Evolutionary conservation across 169 alveolate species (phyloP), one percentile per base, ranked within the genome.

Genomic region (Amoebophrya sp.): DNA sequence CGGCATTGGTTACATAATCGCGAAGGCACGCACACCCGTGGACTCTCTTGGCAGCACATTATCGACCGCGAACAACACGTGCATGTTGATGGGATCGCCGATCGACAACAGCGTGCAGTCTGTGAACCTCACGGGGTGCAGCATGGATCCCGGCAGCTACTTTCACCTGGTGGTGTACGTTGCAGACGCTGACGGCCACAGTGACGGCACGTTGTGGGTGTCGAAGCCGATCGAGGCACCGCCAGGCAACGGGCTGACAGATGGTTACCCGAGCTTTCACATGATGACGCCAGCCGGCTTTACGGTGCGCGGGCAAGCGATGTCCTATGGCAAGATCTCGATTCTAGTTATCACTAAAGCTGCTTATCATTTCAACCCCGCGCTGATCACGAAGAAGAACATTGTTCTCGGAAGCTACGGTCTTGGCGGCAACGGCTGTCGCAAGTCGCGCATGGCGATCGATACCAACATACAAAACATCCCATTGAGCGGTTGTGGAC

Each of bases 401-500:
- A 65, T 65, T 36, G 83, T 36, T 29, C 83, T 65, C 36, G 83
- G 83, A 6, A 6, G 33, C 83, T 65, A 65, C 83, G 18, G 38
- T 29, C 83, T 65, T 6, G 83, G 83, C 26, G 83, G 83, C 2
- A 65, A 65, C 83, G 83, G 83, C 2, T 65, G 83, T 36, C 2
- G 83, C 33, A 65, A 65, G 83, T 12, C 36, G 38, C 83, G 83
- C 36, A 26, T 65, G 83, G 83, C n/a, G 83, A 65, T 65, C 26
- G 83, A 65, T 36, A 65, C 2, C 83, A 65, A 65, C 83, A 10
- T 65, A 6, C 83, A 65, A 36, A 26, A 65, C 83, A 54, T 90
- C 33, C 78, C 34, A 41, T 38, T 90, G 40, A 26, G 83, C 83
- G 92, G 92, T 40, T 90, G 92, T 33, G 92, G 65, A 2, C 78